Evolutionary conservation across 2,329 filamentous ascomycete genomes (phyloP).

Genomic region (Hypoxylon sp.): DNA sequence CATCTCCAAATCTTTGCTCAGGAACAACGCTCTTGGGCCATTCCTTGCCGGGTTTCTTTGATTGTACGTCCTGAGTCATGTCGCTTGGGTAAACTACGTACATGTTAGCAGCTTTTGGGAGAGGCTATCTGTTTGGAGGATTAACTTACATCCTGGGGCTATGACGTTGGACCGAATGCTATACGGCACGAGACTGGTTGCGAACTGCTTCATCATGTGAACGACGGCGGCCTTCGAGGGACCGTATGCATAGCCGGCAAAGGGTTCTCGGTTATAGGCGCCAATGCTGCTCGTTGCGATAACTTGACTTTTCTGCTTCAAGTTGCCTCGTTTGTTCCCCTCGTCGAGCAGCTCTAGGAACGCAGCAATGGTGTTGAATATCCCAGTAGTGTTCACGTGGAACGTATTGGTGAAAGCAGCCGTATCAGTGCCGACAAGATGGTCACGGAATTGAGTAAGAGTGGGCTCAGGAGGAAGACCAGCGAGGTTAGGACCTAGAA

Average conservation of each 20-base stretch:
- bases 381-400: conserved; percentile 71
- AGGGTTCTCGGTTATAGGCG: conserved; percentile 71
- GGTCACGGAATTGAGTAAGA: conserved; percentile 41
- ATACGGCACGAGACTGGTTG: conserved; percentile 70
- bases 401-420: conserved; percentile 71
- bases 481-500: conserved; percentile 53
- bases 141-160: conserved; percentile 50
- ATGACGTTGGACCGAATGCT: conserved; percentile 60
- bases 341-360: conserved; percentile 72
- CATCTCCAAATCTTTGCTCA: conserved; percentile 48
- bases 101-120: conserved; percentile 11
- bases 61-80: conserved; percentile 56
- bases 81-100: conserved; percentile 62
- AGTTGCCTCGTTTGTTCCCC: conserved; percentile 68
- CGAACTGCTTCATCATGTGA: conserved; percentile 76
- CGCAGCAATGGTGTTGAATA: conserved; percentile 74
- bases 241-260: conserved; percentile 76
- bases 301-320: conserved; percentile 60
- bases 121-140: background rate
- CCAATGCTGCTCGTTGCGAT: conserved; percentile 76
- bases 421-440: conserved; percentile 52
- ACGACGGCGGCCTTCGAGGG: conserved; percentile 76
- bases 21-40: conserved; percentile 47
- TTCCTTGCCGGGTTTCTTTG: conserved; percentile 31
- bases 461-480: conserved; percentile 58